These are phyloP conservation scores for Candida oleophila DNA, from an alignment of 805 yeast genomes.

Conservation along the genomic window DNA sequence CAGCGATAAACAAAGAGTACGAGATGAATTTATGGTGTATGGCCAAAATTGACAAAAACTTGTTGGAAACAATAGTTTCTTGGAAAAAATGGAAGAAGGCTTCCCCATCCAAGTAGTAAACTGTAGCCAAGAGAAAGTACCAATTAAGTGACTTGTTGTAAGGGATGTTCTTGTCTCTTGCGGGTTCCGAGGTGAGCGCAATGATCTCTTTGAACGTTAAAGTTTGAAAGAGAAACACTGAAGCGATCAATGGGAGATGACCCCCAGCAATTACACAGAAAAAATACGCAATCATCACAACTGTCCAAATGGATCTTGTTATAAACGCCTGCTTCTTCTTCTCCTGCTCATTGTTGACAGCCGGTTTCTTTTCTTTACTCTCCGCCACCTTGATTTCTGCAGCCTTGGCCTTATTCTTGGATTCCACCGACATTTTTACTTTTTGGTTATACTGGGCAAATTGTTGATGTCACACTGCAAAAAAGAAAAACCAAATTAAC, in stretches of 20 bases:
- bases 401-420: background rate
- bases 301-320: conserved; percentile 88
- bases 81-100: conserved; percentile 69
- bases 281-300: conserved; percentile 82
- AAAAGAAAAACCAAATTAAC: no score
- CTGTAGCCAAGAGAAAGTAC: conserved; percentile 87
- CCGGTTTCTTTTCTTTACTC: conserved; percentile 1
- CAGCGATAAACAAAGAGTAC: conserved; percentile 80
- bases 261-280: conserved; percentile 78
- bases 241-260: conserved; percentile 72
- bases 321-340: conserved; percentile 80
- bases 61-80: conserved; percentile 50
- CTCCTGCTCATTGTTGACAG: conserved; percentile 43
- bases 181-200: conserved; percentile 78
- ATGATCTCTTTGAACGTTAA: conserved; percentile 91
- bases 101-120: conserved; percentile 87
- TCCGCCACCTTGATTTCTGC: background rate
- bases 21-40: conserved; percentile 81
- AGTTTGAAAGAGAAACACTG: conserved; percentile 73
- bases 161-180: conserved; percentile 79
- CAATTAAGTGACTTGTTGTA: conserved; percentile 83
- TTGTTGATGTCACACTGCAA: no score
- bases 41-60: conserved; percentile 56
- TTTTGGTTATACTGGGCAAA: no score
- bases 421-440: background rate